Percentiles rank a stretch among this genome's conserved stretches.
Conservation (phyloP, 2,329 filamentous ascomycete genomes). For the Cladophialophora bantiana region DNA sequence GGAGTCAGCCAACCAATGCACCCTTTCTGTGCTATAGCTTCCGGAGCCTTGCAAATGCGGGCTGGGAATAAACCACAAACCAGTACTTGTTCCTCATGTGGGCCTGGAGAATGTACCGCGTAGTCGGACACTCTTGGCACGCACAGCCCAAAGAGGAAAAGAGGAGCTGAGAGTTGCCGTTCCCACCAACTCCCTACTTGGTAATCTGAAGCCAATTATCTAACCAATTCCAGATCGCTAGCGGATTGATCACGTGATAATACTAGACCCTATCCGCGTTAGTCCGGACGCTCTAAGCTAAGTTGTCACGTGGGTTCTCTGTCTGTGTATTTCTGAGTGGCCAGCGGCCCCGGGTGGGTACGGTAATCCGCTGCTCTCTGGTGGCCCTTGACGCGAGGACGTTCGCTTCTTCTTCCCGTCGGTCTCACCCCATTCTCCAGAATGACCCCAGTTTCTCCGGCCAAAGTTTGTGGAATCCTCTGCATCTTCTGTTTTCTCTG, state of each 20-base stretch:
- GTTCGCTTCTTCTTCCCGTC: neutral
- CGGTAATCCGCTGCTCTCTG: neutral
- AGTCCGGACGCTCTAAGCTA: too few species aligned
- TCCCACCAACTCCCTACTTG: neutral
- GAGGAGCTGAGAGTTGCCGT: neutral
- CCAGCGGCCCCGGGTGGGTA: conserved; percentile 2
- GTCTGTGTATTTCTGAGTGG: neutral
- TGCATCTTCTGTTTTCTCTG: neutral
- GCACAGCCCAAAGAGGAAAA: neutral
- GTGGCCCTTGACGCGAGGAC: neutral
- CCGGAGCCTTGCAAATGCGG: neutral
- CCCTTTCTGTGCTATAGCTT: neutral
- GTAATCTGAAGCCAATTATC: too few species aligned
- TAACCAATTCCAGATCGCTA: too few species aligned
- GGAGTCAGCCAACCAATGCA: neutral
- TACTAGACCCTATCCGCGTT: too few species aligned
- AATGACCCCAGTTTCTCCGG: neutral
- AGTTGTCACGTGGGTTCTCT: neutral
- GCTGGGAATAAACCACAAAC: neutral
- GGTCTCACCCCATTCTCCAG: neutral
- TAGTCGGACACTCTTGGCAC: neutral
- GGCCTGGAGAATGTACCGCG: neutral
- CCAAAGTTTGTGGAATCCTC: neutral
- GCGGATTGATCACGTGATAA: too few species aligned
- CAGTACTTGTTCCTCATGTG: neutral